Percentiles rank a stretch among this genome's conserved stretches.
Conservation (phyloP, 1,284 basidiomycete species). For the Anthracocystis walkeri region DNA sequence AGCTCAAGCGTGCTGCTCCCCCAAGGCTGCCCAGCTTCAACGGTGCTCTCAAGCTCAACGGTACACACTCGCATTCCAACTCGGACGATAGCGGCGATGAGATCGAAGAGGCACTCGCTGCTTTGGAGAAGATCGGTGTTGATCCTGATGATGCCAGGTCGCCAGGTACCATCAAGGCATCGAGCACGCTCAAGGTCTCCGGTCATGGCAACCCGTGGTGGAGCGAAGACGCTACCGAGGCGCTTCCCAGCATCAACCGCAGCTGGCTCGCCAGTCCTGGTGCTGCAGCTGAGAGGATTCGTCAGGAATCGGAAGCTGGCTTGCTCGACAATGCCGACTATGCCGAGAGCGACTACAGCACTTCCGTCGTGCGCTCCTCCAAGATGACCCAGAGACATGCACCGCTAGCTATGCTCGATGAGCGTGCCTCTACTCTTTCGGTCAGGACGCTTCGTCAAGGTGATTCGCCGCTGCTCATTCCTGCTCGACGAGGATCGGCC, state of each 20-base stretch:
- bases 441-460: slow-evolving; percentile 40
- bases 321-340: slow-evolving; percentile 45
- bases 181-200: slow-evolving; percentile 61
- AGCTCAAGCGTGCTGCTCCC: slow-evolving; percentile 69
- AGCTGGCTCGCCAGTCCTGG: slow-evolving; percentile 56
- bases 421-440: slow-evolving; percentile 45
- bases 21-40: slow-evolving; percentile 88
- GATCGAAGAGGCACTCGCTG: slow-evolving; percentile 62
- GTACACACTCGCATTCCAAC: slow-evolving; percentile 48
- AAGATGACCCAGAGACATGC: slow-evolving; percentile 51
- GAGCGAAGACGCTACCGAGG: slow-evolving; percentile 52
- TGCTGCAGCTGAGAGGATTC: slow-evolving; percentile 35
- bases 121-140: slow-evolving; percentile 59
- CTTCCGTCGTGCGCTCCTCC: slow-evolving; percentile 60
- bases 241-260: slow-evolving; percentile 55
- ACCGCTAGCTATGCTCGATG: slow-evolving; percentile 47
- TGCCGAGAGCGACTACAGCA: slow-evolving; percentile 60
- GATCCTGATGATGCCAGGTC: slow-evolving; percentile 35
- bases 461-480: slow-evolving; percentile 45
- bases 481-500: slow-evolving; percentile 39
- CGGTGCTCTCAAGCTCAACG: slow-evolving; percentile 76
- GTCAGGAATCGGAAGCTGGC: slow-evolving; percentile 47
- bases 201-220: slow-evolving; percentile 67
- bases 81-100: slow-evolving; percentile 61
- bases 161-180: slow-evolving; percentile 40